Conservation (phyloP, 495 filamentous ascomycete species). For the Penicillium fimorum region DNA sequence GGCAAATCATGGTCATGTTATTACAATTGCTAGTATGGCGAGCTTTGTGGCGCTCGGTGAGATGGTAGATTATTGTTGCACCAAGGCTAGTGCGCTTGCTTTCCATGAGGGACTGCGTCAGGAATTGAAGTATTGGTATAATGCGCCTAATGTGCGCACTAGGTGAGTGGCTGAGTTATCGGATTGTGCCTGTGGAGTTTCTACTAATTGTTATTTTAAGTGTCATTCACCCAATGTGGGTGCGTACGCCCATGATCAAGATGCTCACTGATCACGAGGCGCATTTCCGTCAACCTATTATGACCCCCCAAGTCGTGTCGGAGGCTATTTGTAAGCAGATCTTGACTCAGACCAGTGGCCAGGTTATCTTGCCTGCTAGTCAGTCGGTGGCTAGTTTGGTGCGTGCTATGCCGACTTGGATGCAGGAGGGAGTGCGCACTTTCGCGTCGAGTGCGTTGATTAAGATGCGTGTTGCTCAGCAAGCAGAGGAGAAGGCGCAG, state of each 20-base stretch:
- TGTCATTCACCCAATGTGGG: constrained; percentile 47
- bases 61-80: constrained; percentile 54
- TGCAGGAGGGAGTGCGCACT: constrained; percentile 38
- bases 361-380: constrained; percentile 36
- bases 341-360: constrained; percentile 41
- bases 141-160: constrained; percentile 44
- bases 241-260: constrained; percentile 47
- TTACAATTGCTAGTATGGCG: constrained; percentile 56
- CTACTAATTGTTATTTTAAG: constrained; percentile 16
- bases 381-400: constrained; percentile 29
- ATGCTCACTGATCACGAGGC: constrained; percentile 36
- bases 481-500: constrained; percentile 5
- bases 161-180: constrained; percentile 26
- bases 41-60: constrained; percentile 50
- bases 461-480: constrained; percentile 16
- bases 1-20: constrained; percentile 59
- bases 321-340: constrained; percentile 43
- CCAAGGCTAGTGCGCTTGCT: constrained; percentile 56
- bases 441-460: constrained; percentile 24
- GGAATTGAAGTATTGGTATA: constrained; percentile 44
- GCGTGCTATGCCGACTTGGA: constrained; percentile 41
- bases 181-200: neutral
- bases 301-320: constrained; percentile 39
- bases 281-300: constrained; percentile 38
- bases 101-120: constrained; percentile 53